phyloP scores from a whole-genome alignment of 2,329 filamentous ascomycete species.

The Botrytis fabae region DNA sequence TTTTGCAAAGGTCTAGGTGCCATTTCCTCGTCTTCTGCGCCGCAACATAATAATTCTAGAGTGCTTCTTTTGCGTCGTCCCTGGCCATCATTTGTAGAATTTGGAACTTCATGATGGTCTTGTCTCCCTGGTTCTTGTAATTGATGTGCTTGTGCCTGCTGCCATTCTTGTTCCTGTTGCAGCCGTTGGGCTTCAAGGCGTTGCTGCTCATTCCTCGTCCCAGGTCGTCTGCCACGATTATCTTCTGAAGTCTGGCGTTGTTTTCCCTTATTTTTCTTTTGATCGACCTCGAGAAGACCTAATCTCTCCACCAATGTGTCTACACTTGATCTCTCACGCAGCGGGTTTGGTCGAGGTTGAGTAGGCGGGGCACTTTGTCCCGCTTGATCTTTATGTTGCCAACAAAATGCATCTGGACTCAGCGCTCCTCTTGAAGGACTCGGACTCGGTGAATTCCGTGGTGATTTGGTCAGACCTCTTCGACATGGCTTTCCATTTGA shows the following conservation, averaged over 20 bases:
- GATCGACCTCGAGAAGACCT: slow-evolving; percentile 65
- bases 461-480: slow-evolving; percentile 58
- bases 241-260: slow-evolving; percentile 29
- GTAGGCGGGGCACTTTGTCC: slow-evolving; percentile 42
- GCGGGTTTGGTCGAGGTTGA: slow-evolving; percentile 34
- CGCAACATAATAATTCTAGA: slow-evolving; percentile 38
- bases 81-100: slow-evolving; percentile 5
- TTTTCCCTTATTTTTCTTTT: slow-evolving; percentile 30
- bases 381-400: slow-evolving; percentile 88
- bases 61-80: slow-evolving; percentile 30
- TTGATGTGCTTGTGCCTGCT: slow-evolving; percentile 8
- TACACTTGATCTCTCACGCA: slow-evolving; percentile 67
- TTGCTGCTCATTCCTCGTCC: slow-evolving; percentile 31
- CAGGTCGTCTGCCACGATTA: slow-evolving; percentile 17
- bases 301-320: slow-evolving; percentile 83
- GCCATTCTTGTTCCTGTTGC: slow-evolving; percentile 19
- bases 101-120: not conserved
- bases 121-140: not conserved
- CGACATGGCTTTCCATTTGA: slow-evolving; percentile 80
- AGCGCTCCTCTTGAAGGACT: slow-evolving; percentile 32
- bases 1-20: slow-evolving; percentile 34
- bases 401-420: slow-evolving; percentile 65
- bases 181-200: slow-evolving; percentile 20
- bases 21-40: slow-evolving; percentile 32
- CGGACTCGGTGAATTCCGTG: slow-evolving; percentile 35